These are phyloP conservation scores for Phytophthora pistaciae DNA, from an alignment of 352 stramenopile species.

Conservation along the genomic window DNA sequence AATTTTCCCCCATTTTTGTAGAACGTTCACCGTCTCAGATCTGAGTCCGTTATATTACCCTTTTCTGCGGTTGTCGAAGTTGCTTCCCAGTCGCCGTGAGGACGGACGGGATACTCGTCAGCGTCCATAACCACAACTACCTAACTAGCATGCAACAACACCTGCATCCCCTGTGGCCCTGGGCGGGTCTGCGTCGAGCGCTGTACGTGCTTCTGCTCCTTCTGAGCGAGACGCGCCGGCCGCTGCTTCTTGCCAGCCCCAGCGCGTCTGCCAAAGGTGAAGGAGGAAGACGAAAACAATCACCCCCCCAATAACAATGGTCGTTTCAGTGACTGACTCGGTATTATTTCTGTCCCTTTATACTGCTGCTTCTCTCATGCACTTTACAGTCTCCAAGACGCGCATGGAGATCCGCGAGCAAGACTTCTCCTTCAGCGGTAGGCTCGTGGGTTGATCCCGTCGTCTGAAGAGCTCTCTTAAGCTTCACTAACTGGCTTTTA, in stretches of 20 bases:
- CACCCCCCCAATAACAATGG: neutral
- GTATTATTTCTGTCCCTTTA: conserved; percentile 15
- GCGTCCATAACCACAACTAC: too few relatives aligned
- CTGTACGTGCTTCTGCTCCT: conserved; percentile 45
- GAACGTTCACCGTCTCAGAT: conserved; percentile 2
- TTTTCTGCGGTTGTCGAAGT: conserved; percentile 4
- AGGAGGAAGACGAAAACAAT: neutral
- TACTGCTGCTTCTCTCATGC: neutral
- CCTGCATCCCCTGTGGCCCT: conserved; percentile 20
- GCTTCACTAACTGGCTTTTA: conserved; percentile 33
- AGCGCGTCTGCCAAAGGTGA: conserved; percentile 30
- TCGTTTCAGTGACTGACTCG: conserved; percentile 32
- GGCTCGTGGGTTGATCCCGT: conserved; percentile 20
- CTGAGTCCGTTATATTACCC: neutral
- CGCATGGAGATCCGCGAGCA: conserved; percentile 71
- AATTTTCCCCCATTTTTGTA: neutral
- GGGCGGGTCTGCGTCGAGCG: conserved; percentile 21
- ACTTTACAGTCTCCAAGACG: conserved; percentile 29
- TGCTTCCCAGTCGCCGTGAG: neutral
- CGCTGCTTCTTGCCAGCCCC: conserved; percentile 32
- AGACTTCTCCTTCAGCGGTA: conserved; percentile 76
- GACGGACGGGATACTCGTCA: neutral
- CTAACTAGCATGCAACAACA: neutral
- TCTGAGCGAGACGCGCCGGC: conserved; percentile 31
- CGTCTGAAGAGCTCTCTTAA: neutral